phyloP scores from a whole-genome alignment of 2,329 filamentous ascomycete genomes.

The Cercospora janseana region DNA sequence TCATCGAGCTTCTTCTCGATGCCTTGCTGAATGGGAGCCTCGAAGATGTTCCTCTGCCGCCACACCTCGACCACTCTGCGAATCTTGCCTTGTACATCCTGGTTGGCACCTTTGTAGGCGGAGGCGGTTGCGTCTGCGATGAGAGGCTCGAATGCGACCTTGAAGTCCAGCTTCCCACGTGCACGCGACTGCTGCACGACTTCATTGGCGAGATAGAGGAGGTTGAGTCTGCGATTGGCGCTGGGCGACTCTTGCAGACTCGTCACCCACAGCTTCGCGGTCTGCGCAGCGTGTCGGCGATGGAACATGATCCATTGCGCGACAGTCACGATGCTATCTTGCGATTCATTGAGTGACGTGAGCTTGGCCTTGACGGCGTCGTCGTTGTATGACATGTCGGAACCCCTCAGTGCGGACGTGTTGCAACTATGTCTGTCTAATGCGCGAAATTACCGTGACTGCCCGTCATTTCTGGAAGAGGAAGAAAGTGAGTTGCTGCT shows the following conservation, averaged over 20 bases:
- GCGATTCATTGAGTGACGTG: constrained; percentile 91
- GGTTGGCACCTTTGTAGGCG: constrained; percentile 86
- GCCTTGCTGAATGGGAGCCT: constrained; percentile 71
- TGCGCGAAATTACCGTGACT: too few relatives aligned
- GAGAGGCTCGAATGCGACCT: constrained; percentile 85
- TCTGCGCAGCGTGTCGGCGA: constrained; percentile 86
- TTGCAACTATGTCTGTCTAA: not conserved
- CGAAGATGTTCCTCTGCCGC: constrained; percentile 83
- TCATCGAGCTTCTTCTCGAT: constrained; percentile 75
- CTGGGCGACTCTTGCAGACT: constrained; percentile 79
- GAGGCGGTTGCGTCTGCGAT: constrained; percentile 84
- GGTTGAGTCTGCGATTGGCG: constrained; percentile 78
- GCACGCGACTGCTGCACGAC: constrained; percentile 95
- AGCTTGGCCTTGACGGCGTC: constrained; percentile 94
- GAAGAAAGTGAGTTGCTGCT: constrained; percentile 6
- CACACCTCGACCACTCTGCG: constrained; percentile 91
- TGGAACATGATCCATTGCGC: constrained; percentile 99
- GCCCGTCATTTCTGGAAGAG: too few relatives aligned
- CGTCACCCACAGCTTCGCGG: constrained; percentile 87
- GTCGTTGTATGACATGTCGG: constrained; percentile 84
- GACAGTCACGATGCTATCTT: constrained; percentile 93
- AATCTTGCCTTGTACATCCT: constrained; percentile 84
- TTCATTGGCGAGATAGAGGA: constrained; percentile 96
- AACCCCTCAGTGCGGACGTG: not conserved
- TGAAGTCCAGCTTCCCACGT: constrained; percentile 86